Conservation (phyloP, 805 yeast genomes). For the Spathaspora girioi region DNA sequence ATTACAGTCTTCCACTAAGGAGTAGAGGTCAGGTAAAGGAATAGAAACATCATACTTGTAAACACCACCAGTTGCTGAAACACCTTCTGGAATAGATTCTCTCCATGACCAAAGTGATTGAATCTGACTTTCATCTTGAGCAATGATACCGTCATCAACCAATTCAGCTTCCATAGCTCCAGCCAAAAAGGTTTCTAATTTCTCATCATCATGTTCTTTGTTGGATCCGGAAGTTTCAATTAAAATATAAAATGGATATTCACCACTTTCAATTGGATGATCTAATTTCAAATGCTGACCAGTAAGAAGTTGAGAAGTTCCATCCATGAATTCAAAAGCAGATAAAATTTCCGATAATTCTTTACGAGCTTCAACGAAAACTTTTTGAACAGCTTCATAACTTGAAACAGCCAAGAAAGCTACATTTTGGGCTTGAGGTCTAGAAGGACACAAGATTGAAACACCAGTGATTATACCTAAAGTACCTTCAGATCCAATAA, state of each 20-base stretch:
- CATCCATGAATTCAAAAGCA: constrained; percentile 94
- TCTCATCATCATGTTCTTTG: constrained; percentile 88
- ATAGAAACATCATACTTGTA: constrained; percentile 95
- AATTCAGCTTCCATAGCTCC: constrained; percentile 77
- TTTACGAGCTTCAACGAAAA: constrained; percentile 71
- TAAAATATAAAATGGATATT: constrained; percentile 83
- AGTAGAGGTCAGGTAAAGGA: constrained; percentile 78
- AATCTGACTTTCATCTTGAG: constrained; percentile 90
- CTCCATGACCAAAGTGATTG: constrained; percentile 91
- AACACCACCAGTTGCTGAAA: constrained; percentile 85
- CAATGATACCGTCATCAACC: constrained; percentile 91
- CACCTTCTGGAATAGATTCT: constrained; percentile 88
- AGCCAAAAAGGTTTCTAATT: constrained; percentile 81
- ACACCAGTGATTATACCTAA: constrained; percentile 88
- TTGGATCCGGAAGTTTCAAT: constrained; percentile 97
- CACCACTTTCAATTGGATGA: constrained; percentile 75
- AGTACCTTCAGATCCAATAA: constrained; percentile 93
- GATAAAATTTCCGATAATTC: constrained; percentile 84
- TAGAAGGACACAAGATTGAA: constrained; percentile 83
- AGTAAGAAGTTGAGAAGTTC: constrained; percentile 62
- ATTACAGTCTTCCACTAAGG: constrained; percentile 76
- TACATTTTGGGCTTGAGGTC: constrained; percentile 82
- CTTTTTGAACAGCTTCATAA: constrained; percentile 79
- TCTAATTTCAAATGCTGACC: constrained; percentile 52
- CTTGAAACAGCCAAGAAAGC: constrained; percentile 81